phyloP scores from a whole-genome alignment of 108 stramenopile species.

The Cyclostephanos invisitatus region DNA sequence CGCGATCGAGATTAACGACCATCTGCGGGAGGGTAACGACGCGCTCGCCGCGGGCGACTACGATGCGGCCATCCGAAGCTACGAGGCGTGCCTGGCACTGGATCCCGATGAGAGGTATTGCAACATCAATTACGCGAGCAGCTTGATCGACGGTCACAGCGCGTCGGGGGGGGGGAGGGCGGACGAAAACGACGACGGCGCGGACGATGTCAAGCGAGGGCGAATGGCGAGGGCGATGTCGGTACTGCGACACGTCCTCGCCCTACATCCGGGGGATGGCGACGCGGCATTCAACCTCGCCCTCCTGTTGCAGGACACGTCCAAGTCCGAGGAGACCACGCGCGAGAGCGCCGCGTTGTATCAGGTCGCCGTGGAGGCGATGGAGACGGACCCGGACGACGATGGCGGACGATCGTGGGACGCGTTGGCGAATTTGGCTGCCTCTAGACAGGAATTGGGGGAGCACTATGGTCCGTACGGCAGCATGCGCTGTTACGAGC shows the following conservation, averaged over 20 bases:
- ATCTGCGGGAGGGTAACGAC: constrained; percentile 33
- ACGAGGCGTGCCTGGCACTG: constrained; percentile 33
- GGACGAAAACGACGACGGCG: neutral
- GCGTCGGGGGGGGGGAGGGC: neutral
- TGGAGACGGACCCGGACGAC: constrained; percentile 1
- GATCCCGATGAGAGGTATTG: constrained; percentile 44
- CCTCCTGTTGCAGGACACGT: constrained; percentile 44
- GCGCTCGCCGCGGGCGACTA: constrained; percentile 36
- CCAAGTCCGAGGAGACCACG: constrained; percentile 28
- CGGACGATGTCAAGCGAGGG: constrained; percentile 3
- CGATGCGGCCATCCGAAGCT: constrained; percentile 20
- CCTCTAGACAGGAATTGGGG: constrained; percentile 46
- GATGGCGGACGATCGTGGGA: constrained; percentile 45
- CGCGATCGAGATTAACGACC: constrained; percentile 12
- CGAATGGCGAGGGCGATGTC: constrained; percentile 15
- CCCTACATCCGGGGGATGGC: constrained; percentile 34
- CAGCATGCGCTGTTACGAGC: constrained; percentile 34
- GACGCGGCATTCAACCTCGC: constrained; percentile 58
- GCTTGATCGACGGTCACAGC: constrained; percentile 30
- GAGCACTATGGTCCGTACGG: constrained; percentile 26
- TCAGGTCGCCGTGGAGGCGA: constrained; percentile 26
- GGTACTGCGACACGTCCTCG: constrained; percentile 23
- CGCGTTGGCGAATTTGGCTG: constrained; percentile 51
- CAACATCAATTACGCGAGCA: constrained; percentile 42
- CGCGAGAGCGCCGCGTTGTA: constrained; percentile 41